Conservation (phyloP, 2,329 filamentous ascomycete genomes). For the Exophiala xenobiotica region DNA sequence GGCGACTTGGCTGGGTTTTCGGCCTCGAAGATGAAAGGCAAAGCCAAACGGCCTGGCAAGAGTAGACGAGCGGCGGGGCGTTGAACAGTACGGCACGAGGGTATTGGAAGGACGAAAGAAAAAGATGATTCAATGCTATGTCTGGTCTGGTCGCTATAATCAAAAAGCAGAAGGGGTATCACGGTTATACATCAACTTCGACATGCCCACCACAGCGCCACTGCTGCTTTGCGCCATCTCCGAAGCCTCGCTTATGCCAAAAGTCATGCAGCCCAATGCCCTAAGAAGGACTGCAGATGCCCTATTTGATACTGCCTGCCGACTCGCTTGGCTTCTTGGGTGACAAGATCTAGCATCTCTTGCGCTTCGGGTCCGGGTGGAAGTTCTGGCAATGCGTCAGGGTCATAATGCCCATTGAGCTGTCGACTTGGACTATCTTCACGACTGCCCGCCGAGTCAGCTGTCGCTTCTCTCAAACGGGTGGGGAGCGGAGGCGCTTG, state of each 20-base stretch:
- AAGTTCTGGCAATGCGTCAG: conserved; percentile 27
- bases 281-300: conserved; percentile 29
- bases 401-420: conserved; percentile 29
- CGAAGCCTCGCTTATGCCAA: background rate
- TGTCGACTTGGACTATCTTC: conserved; percentile 31
- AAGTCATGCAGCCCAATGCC: conserved; percentile 24
- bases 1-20: conserved; percentile 80
- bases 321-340: conserved; percentile 29
- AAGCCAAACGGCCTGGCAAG: conserved; percentile 52
- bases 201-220: no score
- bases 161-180: conserved; percentile 24
- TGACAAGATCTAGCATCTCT: conserved; percentile 30
- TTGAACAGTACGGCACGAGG: no score
- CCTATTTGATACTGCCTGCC: conserved; percentile 29
- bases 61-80: conserved; percentile 43
- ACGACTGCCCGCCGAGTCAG: conserved; percentile 24
- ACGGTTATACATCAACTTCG: conserved; percentile 20
- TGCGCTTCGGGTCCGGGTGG: conserved; percentile 30
- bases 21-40: conserved; percentile 71
- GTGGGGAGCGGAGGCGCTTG: conserved; percentile 15
- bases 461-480: conserved; percentile 17
- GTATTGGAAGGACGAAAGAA: background rate
- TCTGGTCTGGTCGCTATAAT: background rate
- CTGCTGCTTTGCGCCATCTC: conserved; percentile 7
- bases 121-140: background rate